A percentile compares a stretch with the other conserved stretches of the same genome.
Evolutionary conservation across 192 early-diverging fungal genomes (phyloP).

Genomic region (Chytriomyces sp.): DNA sequence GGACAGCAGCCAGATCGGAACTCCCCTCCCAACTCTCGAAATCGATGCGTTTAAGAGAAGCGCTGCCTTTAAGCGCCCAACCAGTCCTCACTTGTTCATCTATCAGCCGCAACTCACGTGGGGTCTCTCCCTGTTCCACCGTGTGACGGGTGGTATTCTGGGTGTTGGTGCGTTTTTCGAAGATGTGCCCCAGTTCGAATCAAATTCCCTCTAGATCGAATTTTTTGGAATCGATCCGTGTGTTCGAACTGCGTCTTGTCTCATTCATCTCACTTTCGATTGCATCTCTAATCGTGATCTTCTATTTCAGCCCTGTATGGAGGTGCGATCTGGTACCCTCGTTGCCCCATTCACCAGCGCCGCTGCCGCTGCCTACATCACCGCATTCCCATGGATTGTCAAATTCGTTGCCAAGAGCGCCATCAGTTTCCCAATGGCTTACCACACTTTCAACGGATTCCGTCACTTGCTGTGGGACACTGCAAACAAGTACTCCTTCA

Average conservation of each 20-base stretch:
- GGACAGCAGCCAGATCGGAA: slow-evolving; percentile 5
- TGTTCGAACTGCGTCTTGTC: neutral
- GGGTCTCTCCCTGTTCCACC: slow-evolving; percentile 73
- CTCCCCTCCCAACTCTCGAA: slow-evolving; percentile 50
- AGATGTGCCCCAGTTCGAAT: neutral
- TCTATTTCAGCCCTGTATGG: slow-evolving; percentile 34
- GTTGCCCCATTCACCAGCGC: slow-evolving; percentile 73
- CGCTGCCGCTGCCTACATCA: slow-evolving; percentile 67
- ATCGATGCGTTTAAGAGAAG: slow-evolving; percentile 52
- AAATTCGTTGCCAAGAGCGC: slow-evolving; percentile 75
- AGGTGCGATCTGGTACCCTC: slow-evolving; percentile 68
- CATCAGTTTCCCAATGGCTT: slow-evolving; percentile 75
- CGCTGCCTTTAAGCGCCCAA: slow-evolving; percentile 67
- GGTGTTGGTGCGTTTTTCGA: slow-evolving; percentile 62
- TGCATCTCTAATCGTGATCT: neutral
- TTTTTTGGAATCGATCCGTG: neutral
- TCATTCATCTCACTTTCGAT: too few species aligned
- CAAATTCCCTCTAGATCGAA: neutral
- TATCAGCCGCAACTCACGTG: slow-evolving; percentile 91
- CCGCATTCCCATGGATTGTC: slow-evolving; percentile 68
- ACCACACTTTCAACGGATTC: slow-evolving; percentile 84
- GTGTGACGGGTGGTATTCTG: slow-evolving; percentile 77
- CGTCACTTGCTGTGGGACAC: slow-evolving; percentile 95
- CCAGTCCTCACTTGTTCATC: slow-evolving; percentile 84
- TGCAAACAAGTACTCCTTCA: slow-evolving; percentile 58